Evolutionary conservation across 2,329 filamentous ascomycete species (phyloP).

Genomic region (Diaporthe batatas): DNA sequence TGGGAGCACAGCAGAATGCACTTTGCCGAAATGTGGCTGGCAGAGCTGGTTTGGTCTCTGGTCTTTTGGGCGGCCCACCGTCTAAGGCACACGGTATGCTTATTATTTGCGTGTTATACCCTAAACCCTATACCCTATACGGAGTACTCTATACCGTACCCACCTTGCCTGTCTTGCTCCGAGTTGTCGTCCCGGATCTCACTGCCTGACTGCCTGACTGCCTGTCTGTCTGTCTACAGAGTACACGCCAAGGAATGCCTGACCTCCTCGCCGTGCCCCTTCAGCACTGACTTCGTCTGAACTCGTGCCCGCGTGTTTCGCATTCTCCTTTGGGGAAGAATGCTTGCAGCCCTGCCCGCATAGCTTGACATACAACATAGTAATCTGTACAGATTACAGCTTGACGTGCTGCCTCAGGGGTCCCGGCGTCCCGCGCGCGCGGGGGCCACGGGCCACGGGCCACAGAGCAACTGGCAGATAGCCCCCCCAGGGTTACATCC

Average conservation of each 20-base stretch:
- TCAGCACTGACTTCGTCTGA: slow-evolving; percentile 30
- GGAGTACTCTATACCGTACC: too few species aligned
- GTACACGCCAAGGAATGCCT: neutral
- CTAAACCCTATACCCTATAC: too few species aligned
- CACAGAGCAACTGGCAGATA: neutral
- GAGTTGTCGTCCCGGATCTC: neutral
- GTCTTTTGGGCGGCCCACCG: neutral
- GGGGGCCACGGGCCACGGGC: slow-evolving; percentile 4
- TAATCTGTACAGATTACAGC: too few species aligned
- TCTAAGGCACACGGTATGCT: too few species aligned
- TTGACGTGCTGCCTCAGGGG: neutral
- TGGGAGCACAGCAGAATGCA: slow-evolving; percentile 23
- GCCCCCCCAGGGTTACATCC: slow-evolving; percentile 20
- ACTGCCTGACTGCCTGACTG: too few species aligned
- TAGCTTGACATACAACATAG: neutral
- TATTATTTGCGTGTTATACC: neutral
- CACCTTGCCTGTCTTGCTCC: slow-evolving; percentile 3
- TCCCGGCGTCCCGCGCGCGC: slow-evolving; percentile 16
- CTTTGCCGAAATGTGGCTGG: slow-evolving; percentile 30
- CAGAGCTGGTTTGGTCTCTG: too few species aligned
- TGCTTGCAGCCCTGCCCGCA: neutral
- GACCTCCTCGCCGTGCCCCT: neutral
- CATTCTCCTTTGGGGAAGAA: neutral
- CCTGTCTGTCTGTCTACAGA: too few species aligned
- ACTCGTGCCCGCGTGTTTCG: slow-evolving; percentile 20